phyloP scores from a whole-genome alignment of 805 yeast species.

The Lipomyces yamadae region DNA sequence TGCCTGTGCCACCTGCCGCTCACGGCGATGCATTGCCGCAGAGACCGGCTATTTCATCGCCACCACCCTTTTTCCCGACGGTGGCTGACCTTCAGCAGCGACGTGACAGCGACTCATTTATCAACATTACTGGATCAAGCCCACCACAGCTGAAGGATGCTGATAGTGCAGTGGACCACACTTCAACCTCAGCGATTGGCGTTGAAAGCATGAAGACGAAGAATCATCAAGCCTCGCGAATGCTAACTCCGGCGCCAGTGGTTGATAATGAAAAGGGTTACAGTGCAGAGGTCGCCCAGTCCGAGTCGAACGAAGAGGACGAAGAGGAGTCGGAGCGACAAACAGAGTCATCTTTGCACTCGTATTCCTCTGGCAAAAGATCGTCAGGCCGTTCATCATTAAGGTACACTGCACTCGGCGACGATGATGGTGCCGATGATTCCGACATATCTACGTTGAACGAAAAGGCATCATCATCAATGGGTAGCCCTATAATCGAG shows the following conservation, averaged over 20 bases:
- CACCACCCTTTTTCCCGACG: constrained; percentile 28
- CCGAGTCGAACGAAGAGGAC: not conserved
- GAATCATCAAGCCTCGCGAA: not conserved
- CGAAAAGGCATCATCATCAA: constrained; percentile 15
- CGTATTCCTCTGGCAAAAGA: constrained; percentile 1
- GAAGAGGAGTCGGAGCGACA: constrained; percentile 1
- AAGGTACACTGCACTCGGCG: constrained; percentile 20
- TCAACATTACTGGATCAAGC: constrained; percentile 11
- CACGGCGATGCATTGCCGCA: not conserved
- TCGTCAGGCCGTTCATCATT: constrained; percentile 7
- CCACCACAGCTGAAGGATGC: not conserved
- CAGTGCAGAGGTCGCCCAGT: not conserved
- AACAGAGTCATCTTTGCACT: constrained; percentile 9
- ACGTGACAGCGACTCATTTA: constrained; percentile 20
- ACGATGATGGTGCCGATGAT: constrained; percentile 14
- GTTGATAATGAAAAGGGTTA: not conserved
- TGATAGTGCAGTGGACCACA: not conserved
- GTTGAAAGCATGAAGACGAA: not conserved
- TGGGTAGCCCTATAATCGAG: constrained; percentile 29
- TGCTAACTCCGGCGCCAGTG: not conserved
- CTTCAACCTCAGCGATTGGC: not conserved
- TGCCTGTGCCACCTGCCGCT: constrained; percentile 13
- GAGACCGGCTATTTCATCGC: not conserved
- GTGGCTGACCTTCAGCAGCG: constrained; percentile 22
- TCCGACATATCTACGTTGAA: constrained; percentile 8